Conservation (phyloP, 2,329 filamentous ascomycete genomes). For the Periconia sp. region DNA sequence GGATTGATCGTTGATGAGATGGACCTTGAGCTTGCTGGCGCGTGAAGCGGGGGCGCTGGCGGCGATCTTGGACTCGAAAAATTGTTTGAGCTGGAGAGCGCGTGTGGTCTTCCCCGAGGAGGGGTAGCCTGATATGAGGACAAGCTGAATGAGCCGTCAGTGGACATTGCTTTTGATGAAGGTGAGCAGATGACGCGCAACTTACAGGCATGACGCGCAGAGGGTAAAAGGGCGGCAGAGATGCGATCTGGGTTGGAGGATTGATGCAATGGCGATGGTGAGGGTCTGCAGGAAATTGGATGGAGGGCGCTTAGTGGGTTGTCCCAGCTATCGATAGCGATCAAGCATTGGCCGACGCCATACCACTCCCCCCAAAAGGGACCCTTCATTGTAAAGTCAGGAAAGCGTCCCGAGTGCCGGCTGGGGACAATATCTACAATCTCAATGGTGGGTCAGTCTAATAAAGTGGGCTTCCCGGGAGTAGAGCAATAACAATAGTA, state of each 20-base stretch:
- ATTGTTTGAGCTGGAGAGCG: constrained; percentile 64
- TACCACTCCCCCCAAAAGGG: too few species aligned
- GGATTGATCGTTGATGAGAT: constrained; percentile 73
- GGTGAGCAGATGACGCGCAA: constrained; percentile 1
- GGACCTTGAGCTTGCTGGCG: constrained; percentile 61
- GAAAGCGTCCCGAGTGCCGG: background rate
- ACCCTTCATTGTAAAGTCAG: too few species aligned
- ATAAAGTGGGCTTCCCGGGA: background rate
- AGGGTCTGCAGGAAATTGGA: too few species aligned
- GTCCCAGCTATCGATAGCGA: background rate
- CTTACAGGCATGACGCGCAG: constrained; percentile 31
- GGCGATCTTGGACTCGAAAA: constrained; percentile 62
- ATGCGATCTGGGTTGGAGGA: background rate
- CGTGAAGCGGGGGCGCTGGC: constrained; percentile 45
- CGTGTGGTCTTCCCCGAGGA: constrained; percentile 65
- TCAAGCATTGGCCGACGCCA: too few species aligned
- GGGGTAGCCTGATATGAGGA: constrained; percentile 64
- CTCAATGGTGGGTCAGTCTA: background rate
- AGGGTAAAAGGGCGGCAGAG: background rate
- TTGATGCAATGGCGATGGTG: too few species aligned
- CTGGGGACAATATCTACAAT: constrained; percentile 3
- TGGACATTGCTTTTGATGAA: constrained; percentile 2
- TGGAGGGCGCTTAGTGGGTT: background rate
- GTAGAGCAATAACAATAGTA: background rate
- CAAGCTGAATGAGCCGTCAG: constrained; percentile 49